Conservation (phyloP, 1,284 basidiomycete genomes). For the Lignosus rhinocerotis region DNA sequence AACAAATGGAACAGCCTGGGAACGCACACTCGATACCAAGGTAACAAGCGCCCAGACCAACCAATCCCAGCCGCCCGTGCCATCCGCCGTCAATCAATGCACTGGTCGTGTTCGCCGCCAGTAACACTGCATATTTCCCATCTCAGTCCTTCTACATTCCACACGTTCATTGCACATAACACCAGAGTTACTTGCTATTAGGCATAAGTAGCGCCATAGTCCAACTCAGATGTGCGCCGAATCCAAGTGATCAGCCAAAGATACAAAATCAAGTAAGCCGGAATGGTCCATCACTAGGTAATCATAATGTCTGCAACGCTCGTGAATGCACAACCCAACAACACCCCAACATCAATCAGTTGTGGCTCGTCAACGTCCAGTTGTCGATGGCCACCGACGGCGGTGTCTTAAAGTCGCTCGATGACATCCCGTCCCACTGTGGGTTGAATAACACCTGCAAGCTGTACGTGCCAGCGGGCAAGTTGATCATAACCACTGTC, state of each 20-base stretch:
- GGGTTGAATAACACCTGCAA: slow-evolving; percentile 86
- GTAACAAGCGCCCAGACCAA: slow-evolving; percentile 21
- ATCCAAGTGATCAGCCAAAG: background rate
- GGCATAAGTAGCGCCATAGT: background rate
- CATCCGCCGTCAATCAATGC: slow-evolving; percentile 6
- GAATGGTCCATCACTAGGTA: slow-evolving; percentile 11
- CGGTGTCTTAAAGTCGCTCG: slow-evolving; percentile 66
- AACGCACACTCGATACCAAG: slow-evolving; percentile 16
- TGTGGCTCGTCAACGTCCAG: slow-evolving; percentile 79
- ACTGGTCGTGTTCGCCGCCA: background rate
- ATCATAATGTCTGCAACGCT: slow-evolving; percentile 4
- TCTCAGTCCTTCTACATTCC: background rate
- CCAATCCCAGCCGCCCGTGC: slow-evolving; percentile 9
- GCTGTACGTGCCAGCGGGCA: slow-evolving; percentile 72
- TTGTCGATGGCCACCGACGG: slow-evolving; percentile 60
- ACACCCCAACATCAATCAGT: slow-evolving; percentile 21
- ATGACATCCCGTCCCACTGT: slow-evolving; percentile 69
- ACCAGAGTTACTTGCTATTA: background rate
- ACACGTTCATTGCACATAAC: background rate
- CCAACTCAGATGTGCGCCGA: background rate
- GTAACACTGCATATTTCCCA: background rate
- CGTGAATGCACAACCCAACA: slow-evolving; percentile 4
- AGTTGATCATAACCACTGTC: slow-evolving; percentile 75
- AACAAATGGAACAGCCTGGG: slow-evolving; percentile 2
- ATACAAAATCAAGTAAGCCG: slow-evolving; percentile 5